phyloP scores from a whole-genome alignment of 2,329 filamentous ascomycete genomes.

The Aspergillus novoparasiticus region DNA sequence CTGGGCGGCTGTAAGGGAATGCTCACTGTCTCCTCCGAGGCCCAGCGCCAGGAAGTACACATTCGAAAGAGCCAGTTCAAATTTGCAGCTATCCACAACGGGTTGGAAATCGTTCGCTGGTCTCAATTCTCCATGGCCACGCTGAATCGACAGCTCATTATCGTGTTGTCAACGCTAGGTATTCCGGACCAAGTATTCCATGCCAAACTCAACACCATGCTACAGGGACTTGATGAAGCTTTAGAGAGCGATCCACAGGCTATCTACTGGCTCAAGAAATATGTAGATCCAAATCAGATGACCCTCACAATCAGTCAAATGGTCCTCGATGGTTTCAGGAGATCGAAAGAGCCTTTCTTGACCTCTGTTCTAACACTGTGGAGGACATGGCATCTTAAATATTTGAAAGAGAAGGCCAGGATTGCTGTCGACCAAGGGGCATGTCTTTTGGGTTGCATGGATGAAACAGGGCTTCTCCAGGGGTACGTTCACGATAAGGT shows the following conservation, averaged over 20 bases:
- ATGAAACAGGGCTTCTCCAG: constrained; percentile 75
- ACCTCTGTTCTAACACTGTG: constrained; percentile 78
- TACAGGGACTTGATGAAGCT: constrained; percentile 69
- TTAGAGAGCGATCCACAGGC: constrained; percentile 69
- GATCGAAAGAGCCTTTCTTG: constrained; percentile 74
- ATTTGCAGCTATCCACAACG: constrained; percentile 70
- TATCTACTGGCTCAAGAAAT: constrained; percentile 67
- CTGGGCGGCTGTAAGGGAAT: constrained; percentile 93
- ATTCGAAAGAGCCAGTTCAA: constrained; percentile 87
- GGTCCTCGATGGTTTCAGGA: constrained; percentile 78
- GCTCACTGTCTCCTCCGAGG: constrained; percentile 71
- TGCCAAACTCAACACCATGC: constrained; percentile 66
- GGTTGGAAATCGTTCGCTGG: constrained; percentile 81
- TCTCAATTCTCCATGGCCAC: constrained; percentile 76
- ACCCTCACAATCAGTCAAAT: constrained; percentile 75
- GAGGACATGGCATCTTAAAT: constrained; percentile 85
- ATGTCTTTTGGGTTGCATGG: constrained; percentile 84
- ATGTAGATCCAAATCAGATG: constrained; percentile 82
- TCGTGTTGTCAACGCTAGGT: constrained; percentile 77
- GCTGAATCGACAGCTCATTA: constrained; percentile 87
- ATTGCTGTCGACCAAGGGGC: constrained; percentile 81
- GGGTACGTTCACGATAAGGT: constrained; percentile 66
- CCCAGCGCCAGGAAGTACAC: constrained; percentile 68
- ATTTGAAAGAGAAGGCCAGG: constrained; percentile 88
- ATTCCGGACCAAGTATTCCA: constrained; percentile 69